Percentiles rank a stretch among this genome's conserved stretches.
phyloP scores from a whole-genome alignment of 768 basidiomycete genomes.

The Kwoniella sp. region DNA sequence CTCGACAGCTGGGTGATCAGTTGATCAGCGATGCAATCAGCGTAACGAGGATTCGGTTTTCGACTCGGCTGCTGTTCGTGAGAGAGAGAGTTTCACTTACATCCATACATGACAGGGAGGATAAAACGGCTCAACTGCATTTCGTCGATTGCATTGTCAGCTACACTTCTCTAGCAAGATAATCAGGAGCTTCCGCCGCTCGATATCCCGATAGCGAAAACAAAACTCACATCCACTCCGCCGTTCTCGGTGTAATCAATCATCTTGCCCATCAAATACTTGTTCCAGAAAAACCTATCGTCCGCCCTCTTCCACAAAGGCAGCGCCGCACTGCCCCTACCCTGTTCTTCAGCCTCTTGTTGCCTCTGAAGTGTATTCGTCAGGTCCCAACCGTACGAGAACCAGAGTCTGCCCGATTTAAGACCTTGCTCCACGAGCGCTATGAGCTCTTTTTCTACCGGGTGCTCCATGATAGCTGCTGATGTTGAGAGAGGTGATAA shows the following conservation, averaged over 20 bases:
- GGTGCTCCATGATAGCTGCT: slow-evolving; percentile 68
- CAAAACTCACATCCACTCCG: slow-evolving; percentile 66
- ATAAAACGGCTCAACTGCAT: slow-evolving; percentile 80
- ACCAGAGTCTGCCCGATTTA: slow-evolving; percentile 75
- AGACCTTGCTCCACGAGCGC: slow-evolving; percentile 85
- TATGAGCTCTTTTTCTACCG: slow-evolving; percentile 83
- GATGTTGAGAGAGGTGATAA: slow-evolving; percentile 71
- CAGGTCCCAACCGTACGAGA: slow-evolving; percentile 87
- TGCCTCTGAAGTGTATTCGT: slow-evolving; percentile 85
- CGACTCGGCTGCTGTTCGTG: no score
- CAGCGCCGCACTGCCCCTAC: slow-evolving; percentile 47
- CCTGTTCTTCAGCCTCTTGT: slow-evolving; percentile 62
- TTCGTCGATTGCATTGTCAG: background rate
- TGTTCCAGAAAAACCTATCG: slow-evolving; percentile 99
- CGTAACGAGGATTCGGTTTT: no score
- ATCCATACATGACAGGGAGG: slow-evolving; percentile 90
- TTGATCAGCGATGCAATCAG: no score
- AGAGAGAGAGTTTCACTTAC: slow-evolving; percentile 64
- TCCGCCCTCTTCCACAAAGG: slow-evolving; percentile 67
- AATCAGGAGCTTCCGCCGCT: no score
- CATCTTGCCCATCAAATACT: slow-evolving; percentile 67
- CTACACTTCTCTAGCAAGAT: no score
- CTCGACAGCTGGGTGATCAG: slow-evolving; percentile 70
- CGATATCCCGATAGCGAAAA: no score
- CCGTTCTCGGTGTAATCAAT: slow-evolving; percentile 63